Evolutionary conservation across 2,329 filamentous ascomycete genomes (phyloP), one percentile per base, ranked within the genome.

Genomic region (Tolypocladium tropicale): DNA sequence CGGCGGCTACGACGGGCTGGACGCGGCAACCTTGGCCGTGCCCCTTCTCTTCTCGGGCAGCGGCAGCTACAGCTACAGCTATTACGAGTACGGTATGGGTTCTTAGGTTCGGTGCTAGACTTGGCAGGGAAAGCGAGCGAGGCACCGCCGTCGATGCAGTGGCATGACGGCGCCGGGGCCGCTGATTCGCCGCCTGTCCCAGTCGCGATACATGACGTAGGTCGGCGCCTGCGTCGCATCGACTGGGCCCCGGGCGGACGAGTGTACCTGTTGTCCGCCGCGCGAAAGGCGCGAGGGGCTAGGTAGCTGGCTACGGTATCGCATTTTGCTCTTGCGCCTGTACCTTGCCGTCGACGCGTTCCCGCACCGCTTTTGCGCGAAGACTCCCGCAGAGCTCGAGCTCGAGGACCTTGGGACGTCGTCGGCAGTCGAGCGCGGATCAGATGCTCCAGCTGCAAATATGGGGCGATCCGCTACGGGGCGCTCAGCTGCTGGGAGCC

Each of bases 191-290:
- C 36, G 9, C 16, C 2, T 12, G 46, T n/a, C 46, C 46, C 46
- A 32, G 46, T 18, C n/a, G 28, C n/a, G 39, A 25, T 36, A 49
- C 43, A 57, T 59, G 56, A 59, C 58, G 58, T 59, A 59, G 36
- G 56, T 36, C 55, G 41, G 28, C 46, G 48, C 43, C n/a, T n/a
- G n/a, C n/a, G n/a, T n/a, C n/a, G n/a, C n/a, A n/a, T n/a, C n/a
- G n/a, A n/a, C n/a, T n/a, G n/a, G n/a, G n/a, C n/a, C n/a, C n/a
- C n/a, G n/a, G n/a, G n/a, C n/a, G n/a, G n/a, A n/a, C n/a, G n/a
- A n/a, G n/a, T n/a, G n/a, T n/a, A n/a, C n/a, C n/a, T n/a, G n/a
- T n/a, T n/a, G n/a, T n/a, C n/a, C n/a, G n/a, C n/a, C n/a, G n/a
- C n/a, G n/a, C n/a, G n/a, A n/a, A n/a, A n/a, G n/a, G n/a, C n/a